Evolutionary conservation across 2,329 filamentous ascomycete species (phyloP), one percentile per base, ranked within the genome.

Genomic region (Aspergillus brasiliensis): DNA sequence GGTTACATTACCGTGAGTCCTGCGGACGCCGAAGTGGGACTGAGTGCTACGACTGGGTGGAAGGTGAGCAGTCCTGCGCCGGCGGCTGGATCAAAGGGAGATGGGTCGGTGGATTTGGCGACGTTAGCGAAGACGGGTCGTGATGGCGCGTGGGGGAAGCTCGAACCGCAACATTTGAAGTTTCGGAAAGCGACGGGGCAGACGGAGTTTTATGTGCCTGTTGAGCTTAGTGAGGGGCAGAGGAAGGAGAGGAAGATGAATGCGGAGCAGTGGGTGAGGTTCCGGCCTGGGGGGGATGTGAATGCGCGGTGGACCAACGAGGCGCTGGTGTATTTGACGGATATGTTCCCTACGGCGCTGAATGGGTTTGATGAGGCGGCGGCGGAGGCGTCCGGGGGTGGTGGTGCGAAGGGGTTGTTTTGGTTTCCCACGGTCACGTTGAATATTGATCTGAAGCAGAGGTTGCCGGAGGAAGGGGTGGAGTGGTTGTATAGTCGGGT

Each of bases 401-500:
- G 59, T 71, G 31, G 37, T n/a, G n/a, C n/a, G 53, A 25, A 61
- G 65, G 75, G 75, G 3, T 77, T 56, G 73, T 86, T 86, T 66
- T 92, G 90, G 91, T 92, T 91, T 71, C 90, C 90, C 0, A 96
- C 91, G 0, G 75, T 96, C 1, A 78, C 88, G 17, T 76, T 95
- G 71, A 92, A 91, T 71, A 69, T 96, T 21, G 91, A 96, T 63
- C 79, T 92, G 40, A 95, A 94, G 79, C 91, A 89, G 71, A 73
- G 82, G 6, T 72, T 96, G 47, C 90, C 90, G 0, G 76, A 78
- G 3, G 84, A 85, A 44, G 91, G 91, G 0, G 85, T 86, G 1
- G 87, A 91, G 71, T 95, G 89, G 87, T 71, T 96, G 56, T 88
- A 88, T 67, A 80, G 87, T 42, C 81, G 90, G 31, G 81, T 88